Evolutionary conservation across 208 protist genomes (phyloP).

Genomic region (Naegleria gruberi): DNA sequence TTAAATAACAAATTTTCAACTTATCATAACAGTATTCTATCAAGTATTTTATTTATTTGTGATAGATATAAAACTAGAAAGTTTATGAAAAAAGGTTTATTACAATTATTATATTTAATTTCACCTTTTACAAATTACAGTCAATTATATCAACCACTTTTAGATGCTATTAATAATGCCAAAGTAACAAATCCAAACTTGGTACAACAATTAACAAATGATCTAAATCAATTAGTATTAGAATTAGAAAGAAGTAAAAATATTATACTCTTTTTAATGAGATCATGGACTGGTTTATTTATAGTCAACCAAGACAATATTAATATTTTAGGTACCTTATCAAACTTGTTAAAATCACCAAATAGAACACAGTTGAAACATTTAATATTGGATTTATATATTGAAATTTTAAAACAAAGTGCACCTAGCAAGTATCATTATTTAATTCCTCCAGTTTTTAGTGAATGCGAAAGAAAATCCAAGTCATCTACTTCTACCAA

Average conservation of each 20-base stretch:
- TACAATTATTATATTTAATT: not conserved
- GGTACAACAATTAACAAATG: not conserved
- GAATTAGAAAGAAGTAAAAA: slow-evolving; percentile 1
- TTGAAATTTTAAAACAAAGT: slow-evolving; percentile 6
- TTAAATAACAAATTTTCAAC: not conserved
- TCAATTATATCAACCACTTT: not conserved
- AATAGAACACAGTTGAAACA: not conserved
- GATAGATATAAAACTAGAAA: not conserved
- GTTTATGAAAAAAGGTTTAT: not conserved
- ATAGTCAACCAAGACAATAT: not conserved
- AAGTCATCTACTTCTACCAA: not conserved
- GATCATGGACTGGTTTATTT: slow-evolving; percentile 10
- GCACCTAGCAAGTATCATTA: not conserved
- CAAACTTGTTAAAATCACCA: not conserved
- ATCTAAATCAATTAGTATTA: not conserved
- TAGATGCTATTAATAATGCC: not conserved
- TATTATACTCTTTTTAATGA: not conserved
- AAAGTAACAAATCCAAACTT: not conserved
- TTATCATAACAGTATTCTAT: not conserved
- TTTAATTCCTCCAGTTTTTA: not conserved
- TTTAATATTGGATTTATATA: not conserved
- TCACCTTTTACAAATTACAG: not conserved
- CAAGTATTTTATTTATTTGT: not conserved
- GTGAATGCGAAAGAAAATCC: not conserved
- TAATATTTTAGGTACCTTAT: not conserved